A percentile compares a stretch with the other conserved stretches of the same genome.
Conservation (phyloP, 306 rosid species). For the Trichosanthes truncata region DNA sequence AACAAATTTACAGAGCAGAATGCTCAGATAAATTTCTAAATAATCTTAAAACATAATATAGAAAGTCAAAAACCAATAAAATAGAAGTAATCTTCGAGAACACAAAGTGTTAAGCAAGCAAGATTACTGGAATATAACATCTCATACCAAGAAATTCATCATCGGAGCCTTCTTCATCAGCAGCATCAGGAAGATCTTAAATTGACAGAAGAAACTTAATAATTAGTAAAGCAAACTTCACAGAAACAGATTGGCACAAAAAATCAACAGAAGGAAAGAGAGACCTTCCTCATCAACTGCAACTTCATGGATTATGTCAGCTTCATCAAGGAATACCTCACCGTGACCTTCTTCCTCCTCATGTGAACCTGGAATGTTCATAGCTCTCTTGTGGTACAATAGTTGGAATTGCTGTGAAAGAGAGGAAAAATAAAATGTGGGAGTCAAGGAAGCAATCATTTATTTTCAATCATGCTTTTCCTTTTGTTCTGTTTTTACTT, state of each 20-base stretch:
- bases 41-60: not conserved
- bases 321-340: slow-evolving; percentile 36
- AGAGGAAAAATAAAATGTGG: not conserved
- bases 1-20: not conserved
- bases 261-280: not conserved
- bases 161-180: slow-evolving; percentile 24
- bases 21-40: not conserved
- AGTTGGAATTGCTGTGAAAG: not conserved
- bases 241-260: not conserved
- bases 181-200: slow-evolving; percentile 47
- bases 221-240: not conserved
- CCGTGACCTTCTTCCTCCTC: slow-evolving; percentile 33
- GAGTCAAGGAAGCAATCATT: not conserved
- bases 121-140: not conserved
- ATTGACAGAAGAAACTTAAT: not conserved
- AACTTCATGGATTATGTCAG: slow-evolving; percentile 32
- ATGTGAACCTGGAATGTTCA: slow-evolving; percentile 18
- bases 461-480: not conserved
- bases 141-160: slow-evolving; percentile 28
- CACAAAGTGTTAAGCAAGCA: not conserved
- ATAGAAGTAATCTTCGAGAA: not conserved
- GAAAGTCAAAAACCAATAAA: not conserved
- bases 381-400: not conserved
- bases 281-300: slow-evolving; percentile 38
- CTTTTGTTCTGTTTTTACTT: not conserved